Percentiles rank a stretch among this genome's conserved stretches.
These are phyloP conservation scores for Mycena rebaudengoi DNA, from an alignment of 768 basidiomycete genomes.

Conservation along the genomic window DNA sequence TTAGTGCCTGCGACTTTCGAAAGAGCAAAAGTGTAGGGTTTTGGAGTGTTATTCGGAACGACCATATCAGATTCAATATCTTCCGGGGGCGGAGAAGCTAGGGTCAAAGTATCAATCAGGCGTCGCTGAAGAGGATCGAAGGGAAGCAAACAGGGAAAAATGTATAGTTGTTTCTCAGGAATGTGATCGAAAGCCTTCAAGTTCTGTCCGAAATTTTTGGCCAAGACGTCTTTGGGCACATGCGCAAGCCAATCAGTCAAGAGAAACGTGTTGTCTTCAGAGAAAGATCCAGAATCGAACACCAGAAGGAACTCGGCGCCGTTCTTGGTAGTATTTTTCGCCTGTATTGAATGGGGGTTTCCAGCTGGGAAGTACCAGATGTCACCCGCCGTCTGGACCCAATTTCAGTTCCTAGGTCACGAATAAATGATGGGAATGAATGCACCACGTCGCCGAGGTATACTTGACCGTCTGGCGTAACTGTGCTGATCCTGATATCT, in stretches of 20 bases:
- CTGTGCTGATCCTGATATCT: conserved; percentile 54
- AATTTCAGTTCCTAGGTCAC: background rate
- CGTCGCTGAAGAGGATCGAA: background rate
- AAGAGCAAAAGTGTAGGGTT: conserved; percentile 63
- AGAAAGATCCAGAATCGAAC: conserved; percentile 53
- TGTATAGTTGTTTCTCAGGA: conserved; percentile 63
- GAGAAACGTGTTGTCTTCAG: conserved; percentile 67
- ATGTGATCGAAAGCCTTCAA: conserved; percentile 59
- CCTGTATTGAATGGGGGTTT: conserved; percentile 64
- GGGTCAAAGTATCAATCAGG: background rate
- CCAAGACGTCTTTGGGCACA: conserved; percentile 61
- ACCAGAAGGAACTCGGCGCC: conserved; percentile 65
- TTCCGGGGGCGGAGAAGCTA: conserved; percentile 52
- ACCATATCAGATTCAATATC: conserved; percentile 53
- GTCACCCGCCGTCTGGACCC: conserved; percentile 45
- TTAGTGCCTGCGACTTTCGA: conserved; percentile 54
- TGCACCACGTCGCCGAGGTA: conserved; percentile 64
- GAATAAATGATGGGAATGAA: background rate
- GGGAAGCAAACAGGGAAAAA: conserved; percentile 46
- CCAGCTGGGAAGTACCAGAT: conserved; percentile 71
- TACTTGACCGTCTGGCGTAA: conserved; percentile 60
- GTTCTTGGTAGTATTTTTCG: conserved; percentile 53
- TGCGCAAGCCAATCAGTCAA: conserved; percentile 77
- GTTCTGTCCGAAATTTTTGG: conserved; percentile 69
- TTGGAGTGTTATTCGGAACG: conserved; percentile 56